Conservation (phyloP, 768 basidiomycete species). For the Russula ochroleuca region DNA sequence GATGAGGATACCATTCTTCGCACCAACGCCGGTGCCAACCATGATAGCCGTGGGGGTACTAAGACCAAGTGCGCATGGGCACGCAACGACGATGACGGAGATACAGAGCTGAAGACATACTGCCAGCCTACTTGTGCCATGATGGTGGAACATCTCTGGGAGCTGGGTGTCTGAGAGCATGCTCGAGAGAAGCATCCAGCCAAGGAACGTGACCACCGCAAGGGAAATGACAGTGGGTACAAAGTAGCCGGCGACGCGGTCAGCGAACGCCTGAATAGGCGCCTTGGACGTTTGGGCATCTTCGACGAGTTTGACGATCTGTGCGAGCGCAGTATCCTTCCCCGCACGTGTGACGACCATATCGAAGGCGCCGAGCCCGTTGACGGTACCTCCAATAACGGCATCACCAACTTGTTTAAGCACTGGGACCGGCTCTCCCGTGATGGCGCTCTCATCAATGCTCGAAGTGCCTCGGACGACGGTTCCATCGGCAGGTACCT, state of each 20-base stretch:
- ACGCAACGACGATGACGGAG: slow-evolving; percentile 95
- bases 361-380: slow-evolving; percentile 95
- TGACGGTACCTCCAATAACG: slow-evolving; percentile 96
- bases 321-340: slow-evolving; percentile 91
- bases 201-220: slow-evolving; percentile 72
- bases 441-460: slow-evolving; percentile 94
- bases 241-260: slow-evolving; percentile 91
- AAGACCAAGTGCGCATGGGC: slow-evolving; percentile 94
- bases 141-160: slow-evolving; percentile 78
- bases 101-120: slow-evolving; percentile 97
- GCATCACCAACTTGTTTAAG: slow-evolving; percentile 77
- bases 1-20: slow-evolving; percentile 95
- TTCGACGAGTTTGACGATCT: slow-evolving; percentile 95
- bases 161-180: slow-evolving; percentile 53
- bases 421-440: slow-evolving; percentile 89
- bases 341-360: slow-evolving; percentile 95
- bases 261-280: slow-evolving; percentile 96
- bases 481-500: slow-evolving; percentile 91
- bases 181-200: slow-evolving; percentile 74
- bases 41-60: slow-evolving; percentile 98
- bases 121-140: slow-evolving; percentile 80
- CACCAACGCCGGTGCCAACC: slow-evolving; percentile 98
- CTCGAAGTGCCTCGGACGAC: slow-evolving; percentile 82
- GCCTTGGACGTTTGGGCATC: slow-evolving; percentile 98
- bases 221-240: slow-evolving; percentile 88